phyloP scores from a whole-genome alignment of 768 basidiomycete species.

The Sporobolomyces phaffii region DNA sequence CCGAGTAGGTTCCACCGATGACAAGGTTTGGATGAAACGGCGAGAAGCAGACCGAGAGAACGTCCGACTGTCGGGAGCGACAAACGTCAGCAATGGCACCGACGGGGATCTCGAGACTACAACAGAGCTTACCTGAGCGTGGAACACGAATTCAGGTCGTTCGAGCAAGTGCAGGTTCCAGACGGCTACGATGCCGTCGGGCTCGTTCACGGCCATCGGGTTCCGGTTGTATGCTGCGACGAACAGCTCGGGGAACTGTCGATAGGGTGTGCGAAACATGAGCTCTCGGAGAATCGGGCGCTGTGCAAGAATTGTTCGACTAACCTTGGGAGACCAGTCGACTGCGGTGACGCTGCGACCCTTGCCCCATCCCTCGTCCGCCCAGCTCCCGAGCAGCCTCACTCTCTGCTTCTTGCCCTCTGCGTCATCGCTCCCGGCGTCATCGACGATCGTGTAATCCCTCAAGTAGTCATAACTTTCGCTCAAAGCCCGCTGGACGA shows the following conservation, averaged over 20 bases:
- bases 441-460: constrained; percentile 78
- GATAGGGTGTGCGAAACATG: not conserved
- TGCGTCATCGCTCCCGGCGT: constrained; percentile 64
- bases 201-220: constrained; percentile 83
- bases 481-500: constrained; percentile 86
- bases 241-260: constrained; percentile 89
- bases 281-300: too few species aligned
- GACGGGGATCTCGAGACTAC: too few species aligned
- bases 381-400: constrained; percentile 89
- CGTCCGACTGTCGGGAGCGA: constrained; percentile 67
- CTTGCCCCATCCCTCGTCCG: constrained; percentile 81
- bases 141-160: constrained; percentile 95
- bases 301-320: too few species aligned
- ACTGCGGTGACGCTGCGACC: constrained; percentile 92
- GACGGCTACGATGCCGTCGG: constrained; percentile 91
- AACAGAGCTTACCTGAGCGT: constrained; percentile 70
- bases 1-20: constrained; percentile 98
- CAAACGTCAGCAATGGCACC: not conserved
- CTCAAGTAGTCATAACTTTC: constrained; percentile 95
- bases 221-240: constrained; percentile 98
- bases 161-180: constrained; percentile 96
- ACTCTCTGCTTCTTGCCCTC: constrained; percentile 69
- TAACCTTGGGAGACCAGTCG: constrained; percentile 95
- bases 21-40: constrained; percentile 96
- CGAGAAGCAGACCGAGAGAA: constrained; percentile 91